Base-by-base conservation (phyloP, 306 rosid genomes). In the Urtica urens region DNA sequence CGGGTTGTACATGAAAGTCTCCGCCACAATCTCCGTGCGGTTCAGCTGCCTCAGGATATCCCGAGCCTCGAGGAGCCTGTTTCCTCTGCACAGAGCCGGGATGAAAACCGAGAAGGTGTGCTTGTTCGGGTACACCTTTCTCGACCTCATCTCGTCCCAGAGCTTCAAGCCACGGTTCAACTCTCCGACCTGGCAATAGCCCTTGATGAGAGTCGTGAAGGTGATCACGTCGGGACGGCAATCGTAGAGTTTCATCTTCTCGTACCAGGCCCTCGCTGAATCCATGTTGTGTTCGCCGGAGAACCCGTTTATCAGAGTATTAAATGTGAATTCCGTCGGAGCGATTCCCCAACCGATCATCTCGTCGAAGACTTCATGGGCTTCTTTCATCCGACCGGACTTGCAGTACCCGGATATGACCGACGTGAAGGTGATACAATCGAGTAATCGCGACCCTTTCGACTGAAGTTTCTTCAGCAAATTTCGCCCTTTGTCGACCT, bases 91-190 rank as follows among this genome's bases (percentile, higher is more conserved):
- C 25, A 83, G 46, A 23, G 86, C 81, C 67, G 59, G 73, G 33
- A 78, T 72, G 66, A 88, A 78, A 60, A 88, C 79, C 38, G 94
- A 67, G 65, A 62, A 80, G 27, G 93, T 88, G 70, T 80, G 69
- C 23, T 71, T 70, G 65, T 42, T 83, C 15, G 88, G 78, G 41
- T 53, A 25, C 39, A 88, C 60, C 35, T 65, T 46, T 53, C 73
- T 60, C 1, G 46, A 64, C 46, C 60, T 67, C 94, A 88, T 88
- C 66, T 83, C 83, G 46, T 38, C 65, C 86, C 86, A 88, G 30
- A 88, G 62, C 57, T 76, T 57, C 61, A 78, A 48, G 51, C 81
- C 96, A 44, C 46, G 69, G 22, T 71, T 57, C 39, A 83, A 55
- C 61, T 72, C 62, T 47, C 93, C 86, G 19, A 40, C 62, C 54